Evolutionary conservation across 805 yeast species (phyloP), one percentile per base, ranked within the genome.

Genomic region (Candida tammaniensis): DNA sequence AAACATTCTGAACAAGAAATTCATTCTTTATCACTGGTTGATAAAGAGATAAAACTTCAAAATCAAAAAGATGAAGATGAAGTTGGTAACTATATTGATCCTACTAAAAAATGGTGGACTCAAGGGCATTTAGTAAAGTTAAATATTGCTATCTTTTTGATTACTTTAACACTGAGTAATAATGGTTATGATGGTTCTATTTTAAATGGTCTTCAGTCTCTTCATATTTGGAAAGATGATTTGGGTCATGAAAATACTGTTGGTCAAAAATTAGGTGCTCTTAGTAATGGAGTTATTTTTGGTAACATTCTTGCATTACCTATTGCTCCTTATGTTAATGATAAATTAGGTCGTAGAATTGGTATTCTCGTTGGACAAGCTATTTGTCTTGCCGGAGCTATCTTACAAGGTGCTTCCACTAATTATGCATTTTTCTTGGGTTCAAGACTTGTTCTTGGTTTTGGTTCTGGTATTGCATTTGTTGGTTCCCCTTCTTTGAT

Each of bases 171-270:
- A 16, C 64, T 77, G 6, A 64, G 74, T 33, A 68, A 67, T 42
- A 63, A 55, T 24, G 28, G 34, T 8, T 70, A 57, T 40, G 74
- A 69, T 49, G 71, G 70, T 38, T 62, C 69, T 11, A 55, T 73
- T 59, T 49, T 72, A 45, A 72, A 73, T 42, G 73, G 74, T 20
- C 57, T 73, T 40, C 78, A 74, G 44, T 52, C 71, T 4, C 57
- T 69, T 44, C 41, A 51, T 2, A 47, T 47, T 21, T 74, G 76
- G 73, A 51, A 52, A 35, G 39, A 47, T 5, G 58, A 56, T 24
- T 60, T 73, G 46, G 63, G 62, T 28, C 36, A 55, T 23, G 73
- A 72, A 8, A 14, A 20, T 15, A 70, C 72, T 44, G 4, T 7
- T 31, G 72, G 45, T 54, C 61, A 47, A 43, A 47, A 48, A 5